Evolutionary conservation across 2,329 filamentous ascomycete genomes (phyloP), one percentile per base, ranked within the genome.

Genomic region (Endothia cerciana): DNA sequence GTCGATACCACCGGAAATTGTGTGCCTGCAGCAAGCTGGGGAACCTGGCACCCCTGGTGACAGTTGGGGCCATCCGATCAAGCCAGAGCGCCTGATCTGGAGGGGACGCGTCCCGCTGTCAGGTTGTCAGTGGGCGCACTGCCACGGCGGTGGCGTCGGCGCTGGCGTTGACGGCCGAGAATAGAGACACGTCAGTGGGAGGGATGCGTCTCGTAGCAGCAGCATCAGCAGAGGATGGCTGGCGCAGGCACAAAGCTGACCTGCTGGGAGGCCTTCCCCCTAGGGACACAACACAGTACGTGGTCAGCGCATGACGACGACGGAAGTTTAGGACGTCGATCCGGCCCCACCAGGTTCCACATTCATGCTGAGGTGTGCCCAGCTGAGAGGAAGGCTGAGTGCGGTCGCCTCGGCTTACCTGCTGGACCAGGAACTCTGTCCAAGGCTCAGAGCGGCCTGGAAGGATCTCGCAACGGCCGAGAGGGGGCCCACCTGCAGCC

Each of bases 331-430:
- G 11, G 36, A 15, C 55, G 55, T 58, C 55, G 55, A 58, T 58
- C 55, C 33, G 55, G 38, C 36, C 55, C 55, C 55, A 58, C 17
- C 11, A 51, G 53, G 53, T 22, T 38, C 53, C 53, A 56, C 30
- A 56, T 38, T 38, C 17, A 56, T 56, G 30, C 53, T 25, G 55
- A 58, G 10, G 22, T 58, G 33, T 19, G 22, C 55, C 51, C 55
- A 58, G 55, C 55, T 58, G 55, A 58, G 55, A 58, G 55, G 55
- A 38, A 58, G 38, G 55, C 55, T 58, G 55, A 40, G 55, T 13
- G 33, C 13, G 55, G 8, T 58, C 19, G 38, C 36, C 38, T 58
- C 38, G 36, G 19, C 15, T 6, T 17, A n/a, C 55, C n/a, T n/a
- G 19, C 36, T 33, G 33, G 55, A 25, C 11, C 6, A 57, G 33